phyloP scores from a whole-genome alignment of 2,329 filamentous ascomycete genomes.

The Ceratocystis huliohia region DNA sequence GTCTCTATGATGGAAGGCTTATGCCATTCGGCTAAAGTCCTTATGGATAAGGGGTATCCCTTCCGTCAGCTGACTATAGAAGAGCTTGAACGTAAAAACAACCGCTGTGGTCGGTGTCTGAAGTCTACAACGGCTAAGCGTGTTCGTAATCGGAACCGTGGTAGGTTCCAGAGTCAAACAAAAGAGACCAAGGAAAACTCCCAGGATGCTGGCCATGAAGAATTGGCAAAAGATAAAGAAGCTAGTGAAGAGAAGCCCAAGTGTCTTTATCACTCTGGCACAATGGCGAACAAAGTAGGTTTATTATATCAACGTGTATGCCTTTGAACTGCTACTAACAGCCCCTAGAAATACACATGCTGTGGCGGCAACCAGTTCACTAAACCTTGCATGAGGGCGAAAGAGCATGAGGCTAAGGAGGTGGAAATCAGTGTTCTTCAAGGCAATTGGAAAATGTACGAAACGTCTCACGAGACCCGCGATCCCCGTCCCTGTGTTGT shows the following conservation, averaged over 20 bases:
- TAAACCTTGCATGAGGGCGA: constrained; percentile 24
- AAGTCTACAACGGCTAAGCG: constrained; percentile 19
- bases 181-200: background rate
- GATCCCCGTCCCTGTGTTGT: constrained; percentile 29
- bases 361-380: constrained; percentile 24
- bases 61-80: constrained; percentile 23
- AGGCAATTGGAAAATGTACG: constrained; percentile 25
- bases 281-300: constrained; percentile 25
- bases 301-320: background rate
- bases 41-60: constrained; percentile 24
- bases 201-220: background rate
- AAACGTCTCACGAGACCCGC: constrained; percentile 22
- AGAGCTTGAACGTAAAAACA: constrained; percentile 27
- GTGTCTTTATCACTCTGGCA: constrained; percentile 25
- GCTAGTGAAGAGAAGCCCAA: constrained; percentile 13
- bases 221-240: background rate
- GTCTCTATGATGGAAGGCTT: constrained; percentile 7
- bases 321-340: constrained; percentile 12
- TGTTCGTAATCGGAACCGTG: constrained; percentile 3
- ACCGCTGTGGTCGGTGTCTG: constrained; percentile 25
- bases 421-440: constrained; percentile 24
- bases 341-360: constrained; percentile 27
- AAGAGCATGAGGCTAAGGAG: constrained; percentile 23
- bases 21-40: background rate
- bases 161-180: constrained; percentile 8